phyloP scores from a whole-genome alignment of 257 asterid genomes.

The Coffea canephora region DNA sequence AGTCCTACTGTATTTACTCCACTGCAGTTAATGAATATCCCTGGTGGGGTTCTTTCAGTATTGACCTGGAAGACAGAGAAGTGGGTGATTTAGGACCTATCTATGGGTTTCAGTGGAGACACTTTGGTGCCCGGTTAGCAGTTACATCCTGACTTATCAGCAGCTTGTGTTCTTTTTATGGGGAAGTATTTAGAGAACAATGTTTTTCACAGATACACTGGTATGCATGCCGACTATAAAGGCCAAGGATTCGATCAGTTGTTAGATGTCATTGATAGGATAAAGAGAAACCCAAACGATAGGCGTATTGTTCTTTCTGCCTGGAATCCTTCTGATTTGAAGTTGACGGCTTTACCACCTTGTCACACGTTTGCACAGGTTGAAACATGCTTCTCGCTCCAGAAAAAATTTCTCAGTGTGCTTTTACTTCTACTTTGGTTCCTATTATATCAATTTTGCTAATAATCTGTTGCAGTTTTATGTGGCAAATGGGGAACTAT shows the following conservation, averaged over 20 bases:
- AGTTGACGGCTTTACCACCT: slow-evolving; percentile 79
- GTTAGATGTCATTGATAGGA: slow-evolving; percentile 63
- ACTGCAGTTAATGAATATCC: slow-evolving; percentile 20
- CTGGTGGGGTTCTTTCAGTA: slow-evolving; percentile 32
- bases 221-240: slow-evolving; percentile 68
- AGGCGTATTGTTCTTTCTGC: slow-evolving; percentile 67
- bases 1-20: slow-evolving; percentile 6
- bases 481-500: slow-evolving; percentile 69
- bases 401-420: neutral
- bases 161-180: neutral
- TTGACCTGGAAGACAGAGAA: slow-evolving; percentile 63
- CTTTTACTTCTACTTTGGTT: neutral
- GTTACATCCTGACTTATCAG: neutral
- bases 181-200: neutral
- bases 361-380: slow-evolving; percentile 95
- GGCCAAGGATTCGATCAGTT: slow-evolving; percentile 86
- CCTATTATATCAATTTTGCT: neutral
- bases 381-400: slow-evolving; percentile 7
- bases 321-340: slow-evolving; percentile 84
- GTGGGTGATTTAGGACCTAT: slow-evolving; percentile 82
- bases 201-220: slow-evolving; percentile 51
- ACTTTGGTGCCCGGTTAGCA: slow-evolving; percentile 75
- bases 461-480: slow-evolving; percentile 54
- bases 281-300: slow-evolving; percentile 70
- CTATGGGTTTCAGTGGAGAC: slow-evolving; percentile 87